Evolutionary conservation across 257 asterid genomes (phyloP), one percentile per base, ranked within the genome.

Genomic region (Mentha longifolia): DNA sequence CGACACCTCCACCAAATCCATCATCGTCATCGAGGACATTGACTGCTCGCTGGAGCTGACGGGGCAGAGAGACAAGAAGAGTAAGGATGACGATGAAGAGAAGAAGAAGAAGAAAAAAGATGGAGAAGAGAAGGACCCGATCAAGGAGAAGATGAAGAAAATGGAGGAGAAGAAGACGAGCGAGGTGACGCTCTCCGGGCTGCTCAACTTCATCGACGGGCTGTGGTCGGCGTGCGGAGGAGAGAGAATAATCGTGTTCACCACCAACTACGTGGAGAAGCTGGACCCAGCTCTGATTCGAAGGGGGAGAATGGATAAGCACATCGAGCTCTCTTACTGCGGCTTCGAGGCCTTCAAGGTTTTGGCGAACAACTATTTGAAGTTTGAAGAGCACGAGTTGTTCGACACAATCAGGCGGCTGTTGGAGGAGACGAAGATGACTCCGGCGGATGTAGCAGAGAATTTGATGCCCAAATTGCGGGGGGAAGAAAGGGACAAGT

Each of bases 141-240:
- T 60, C 0, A 70, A 70, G 74, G 61, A 65, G 61, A 60, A 56
- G 50, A 0, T 62, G 76, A 78, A 80, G 83, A 59, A 72, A 16
- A 7, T 63, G 68, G 76, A 77, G 65, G 72, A 72, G 37, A 46
- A 71, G n/a, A 76, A 68, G 65, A 28, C 58, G 35, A 81, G 88
- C 39, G 75, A 78, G 80, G 84, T 88, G 11, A 86, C 92, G 0
- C 77, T 88, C 0, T 88, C 92, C 0, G 95, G 95, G 74, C 84
- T 86, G 0, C 81, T 88, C 12, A 88, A 88, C 64, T 84, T 85
- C 81, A 86, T 88, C 1, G 95, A 88, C 22, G 88, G 92, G 15
- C 83, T 88, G 2, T 88, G 95, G 92, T 88, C 95, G 41, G 83
- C 86, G 0, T 82, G 92, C 51, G 92, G 82, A 12, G 86, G 84